Conservation (phyloP, 768 basidiomycete species). For the Rhodotorula graminis region DNA sequence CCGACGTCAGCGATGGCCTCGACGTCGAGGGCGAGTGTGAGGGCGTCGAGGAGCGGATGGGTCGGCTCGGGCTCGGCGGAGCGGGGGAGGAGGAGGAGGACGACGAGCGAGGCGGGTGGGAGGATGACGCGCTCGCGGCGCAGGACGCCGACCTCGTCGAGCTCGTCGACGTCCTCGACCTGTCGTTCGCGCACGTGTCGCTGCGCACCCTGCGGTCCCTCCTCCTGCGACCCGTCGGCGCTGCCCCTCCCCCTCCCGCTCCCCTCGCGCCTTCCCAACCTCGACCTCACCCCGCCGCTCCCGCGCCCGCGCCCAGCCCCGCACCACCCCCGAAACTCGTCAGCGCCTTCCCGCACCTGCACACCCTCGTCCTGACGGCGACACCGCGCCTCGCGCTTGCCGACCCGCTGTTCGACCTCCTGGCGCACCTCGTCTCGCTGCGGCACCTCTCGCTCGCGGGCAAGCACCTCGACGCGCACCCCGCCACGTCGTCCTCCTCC, state of each 20-base stretch:
- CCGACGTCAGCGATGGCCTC: not conserved
- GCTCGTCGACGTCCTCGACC: not conserved
- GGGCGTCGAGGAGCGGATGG: not conserved
- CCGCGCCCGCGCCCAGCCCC: not conserved
- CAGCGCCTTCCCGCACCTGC: slow-evolving; percentile 13
- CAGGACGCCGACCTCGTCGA: not conserved
- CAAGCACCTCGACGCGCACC: not conserved
- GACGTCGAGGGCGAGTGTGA: not conserved
- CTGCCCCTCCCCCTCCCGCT: not conserved
- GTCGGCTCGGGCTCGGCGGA: no score
- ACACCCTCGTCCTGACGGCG: slow-evolving; percentile 13
- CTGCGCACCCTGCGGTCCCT: not conserved
- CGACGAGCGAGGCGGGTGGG: not conserved
- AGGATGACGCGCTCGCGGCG: not conserved
- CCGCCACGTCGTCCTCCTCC: no score
- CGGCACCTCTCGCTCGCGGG: slow-evolving; percentile 14
- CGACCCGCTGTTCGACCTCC: slow-evolving; percentile 11
- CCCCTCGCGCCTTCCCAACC: not conserved
- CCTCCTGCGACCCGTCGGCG: not conserved
- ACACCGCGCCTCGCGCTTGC: slow-evolving; percentile 2
- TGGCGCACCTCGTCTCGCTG: slow-evolving; percentile 12
- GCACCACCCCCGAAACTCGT: not conserved
- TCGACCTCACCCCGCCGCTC: not conserved
- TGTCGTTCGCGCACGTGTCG: slow-evolving; percentile 17
- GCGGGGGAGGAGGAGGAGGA: no score